Evolutionary conservation across 2,329 filamentous ascomycete species (phyloP).

Genomic region (Colletotrichum cereale): DNA sequence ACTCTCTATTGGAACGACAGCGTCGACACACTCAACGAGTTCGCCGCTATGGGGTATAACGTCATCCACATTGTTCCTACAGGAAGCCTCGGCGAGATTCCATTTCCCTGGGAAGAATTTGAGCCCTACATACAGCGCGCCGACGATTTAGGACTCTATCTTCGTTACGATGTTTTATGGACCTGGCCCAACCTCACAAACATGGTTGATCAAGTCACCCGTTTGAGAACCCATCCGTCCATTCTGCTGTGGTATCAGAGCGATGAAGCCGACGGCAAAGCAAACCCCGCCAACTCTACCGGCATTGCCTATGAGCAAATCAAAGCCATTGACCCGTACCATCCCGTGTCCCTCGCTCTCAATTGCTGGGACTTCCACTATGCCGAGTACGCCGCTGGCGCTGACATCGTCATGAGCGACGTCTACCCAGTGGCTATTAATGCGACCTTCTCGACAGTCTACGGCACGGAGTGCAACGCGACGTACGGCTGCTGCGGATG

Average conservation of each 20-base stretch:
- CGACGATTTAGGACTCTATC: conserved; percentile 53
- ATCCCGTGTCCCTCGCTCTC: conserved; percentile 69
- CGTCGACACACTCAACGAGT: conserved; percentile 49
- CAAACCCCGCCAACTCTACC: conserved; percentile 62
- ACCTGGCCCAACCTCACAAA: conserved; percentile 31
- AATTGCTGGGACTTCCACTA: conserved; percentile 75
- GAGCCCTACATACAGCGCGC: conserved; percentile 45
- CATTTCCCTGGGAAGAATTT: conserved; percentile 36
- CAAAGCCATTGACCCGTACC: conserved; percentile 68
- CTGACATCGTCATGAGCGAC: conserved; percentile 72
- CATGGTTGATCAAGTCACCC: conserved; percentile 32
- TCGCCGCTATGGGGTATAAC: conserved; percentile 56
- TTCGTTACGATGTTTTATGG: conserved; percentile 38
- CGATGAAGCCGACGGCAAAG: conserved; percentile 38
- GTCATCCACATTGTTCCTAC: conserved; percentile 49
- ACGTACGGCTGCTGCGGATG: conserved; percentile 75
- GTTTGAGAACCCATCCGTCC: conserved; percentile 30
- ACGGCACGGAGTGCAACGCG: conserved; percentile 67
- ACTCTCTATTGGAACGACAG: conserved; percentile 57
- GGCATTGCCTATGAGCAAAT: conserved; percentile 57
- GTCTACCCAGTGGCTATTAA: conserved; percentile 72
- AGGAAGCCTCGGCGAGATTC: conserved; percentile 32
- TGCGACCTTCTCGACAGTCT: conserved; percentile 62
- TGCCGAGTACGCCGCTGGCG: conserved; percentile 63
- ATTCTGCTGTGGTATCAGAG: conserved; percentile 39